A percentile compares a stretch with the other conserved stretches of the same genome.
phyloP scores from a whole-genome alignment of 2,329 filamentous ascomycete species.

The Colletotrichum lindemuthianum region DNA sequence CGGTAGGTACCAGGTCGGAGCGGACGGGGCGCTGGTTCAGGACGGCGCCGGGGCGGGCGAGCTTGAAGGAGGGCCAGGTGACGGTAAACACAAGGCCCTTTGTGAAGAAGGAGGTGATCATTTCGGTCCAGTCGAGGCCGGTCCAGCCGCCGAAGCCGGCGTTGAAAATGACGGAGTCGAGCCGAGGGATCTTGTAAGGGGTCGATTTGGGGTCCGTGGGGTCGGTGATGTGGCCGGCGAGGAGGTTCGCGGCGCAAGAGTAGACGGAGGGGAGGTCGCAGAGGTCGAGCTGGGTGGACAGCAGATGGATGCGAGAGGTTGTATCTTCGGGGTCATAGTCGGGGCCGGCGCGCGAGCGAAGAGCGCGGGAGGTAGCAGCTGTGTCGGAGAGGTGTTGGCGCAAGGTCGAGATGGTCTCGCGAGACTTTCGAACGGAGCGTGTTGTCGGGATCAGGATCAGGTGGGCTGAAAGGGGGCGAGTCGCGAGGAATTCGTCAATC shows the following conservation, averaged over 20 bases:
- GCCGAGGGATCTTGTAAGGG: conserved; percentile 64
- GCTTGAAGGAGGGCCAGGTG: conserved; percentile 84
- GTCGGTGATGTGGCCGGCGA: conserved; percentile 56
- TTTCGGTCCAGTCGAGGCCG: conserved; percentile 75
- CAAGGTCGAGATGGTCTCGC: conserved; percentile 74
- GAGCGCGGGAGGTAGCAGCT: conserved; percentile 50
- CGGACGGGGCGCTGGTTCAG: conserved; percentile 51
- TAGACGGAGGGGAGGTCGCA: conserved; percentile 66
- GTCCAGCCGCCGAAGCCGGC: conserved; percentile 90
- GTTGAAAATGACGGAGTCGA: conserved; percentile 86
- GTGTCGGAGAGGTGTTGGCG: conserved; percentile 68
- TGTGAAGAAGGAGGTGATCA: conserved; percentile 65
- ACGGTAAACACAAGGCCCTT: conserved; percentile 71
- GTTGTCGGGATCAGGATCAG: conserved; percentile 88
- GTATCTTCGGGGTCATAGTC: conserved; percentile 52
- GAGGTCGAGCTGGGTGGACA: conserved; percentile 68
- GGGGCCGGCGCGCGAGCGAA: conserved; percentile 50
- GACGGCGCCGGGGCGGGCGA: conserved; percentile 60
- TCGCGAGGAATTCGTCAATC: conserved; percentile 87
- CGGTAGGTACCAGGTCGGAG: conserved; percentile 33
- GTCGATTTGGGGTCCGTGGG: conserved; percentile 50
- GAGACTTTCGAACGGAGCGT: conserved; percentile 77
- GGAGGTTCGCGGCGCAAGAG: conserved; percentile 57
- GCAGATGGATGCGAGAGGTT: conserved; percentile 64
- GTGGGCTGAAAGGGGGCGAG: conserved; percentile 71